These are phyloP conservation scores for Boletus bicolor DNA, from an alignment of 768 basidiomycete species.

Conservation along the genomic window DNA sequence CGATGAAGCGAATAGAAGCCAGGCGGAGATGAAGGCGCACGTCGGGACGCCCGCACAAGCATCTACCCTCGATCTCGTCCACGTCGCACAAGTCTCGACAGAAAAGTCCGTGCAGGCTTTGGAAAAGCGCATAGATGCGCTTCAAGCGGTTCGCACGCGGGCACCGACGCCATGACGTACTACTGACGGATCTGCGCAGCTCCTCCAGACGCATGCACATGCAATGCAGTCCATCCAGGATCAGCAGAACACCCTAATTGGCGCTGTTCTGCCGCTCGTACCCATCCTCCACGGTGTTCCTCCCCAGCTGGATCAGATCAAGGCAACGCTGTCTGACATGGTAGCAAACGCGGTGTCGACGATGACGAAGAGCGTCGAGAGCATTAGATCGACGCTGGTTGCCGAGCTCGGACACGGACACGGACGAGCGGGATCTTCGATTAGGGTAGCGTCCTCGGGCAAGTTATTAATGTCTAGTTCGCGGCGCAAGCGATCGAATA, in stretches of 20 bases:
- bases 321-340: slow-evolving; percentile 15
- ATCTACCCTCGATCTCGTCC: slow-evolving; percentile 36
- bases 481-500: slow-evolving; percentile 3
- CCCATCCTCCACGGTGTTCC: slow-evolving; percentile 61
- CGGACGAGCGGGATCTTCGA: background rate
- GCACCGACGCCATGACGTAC: slow-evolving; percentile 4
- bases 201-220: slow-evolving; percentile 53
- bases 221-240: slow-evolving; percentile 55
- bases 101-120: slow-evolving; percentile 41
- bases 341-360: slow-evolving; percentile 18
- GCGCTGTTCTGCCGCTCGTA: slow-evolving; percentile 54
- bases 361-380: slow-evolving; percentile 15
- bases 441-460: background rate
- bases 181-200: slow-evolving; percentile 31
- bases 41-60: slow-evolving; percentile 57
- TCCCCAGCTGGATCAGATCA: slow-evolving; percentile 43
- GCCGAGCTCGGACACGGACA: slow-evolving; percentile 1
- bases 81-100: slow-evolving; percentile 39
- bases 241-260: slow-evolving; percentile 31
- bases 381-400: slow-evolving; percentile 10
- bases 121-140: slow-evolving; percentile 54
- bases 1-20: slow-evolving; percentile 56
- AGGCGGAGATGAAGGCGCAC: slow-evolving; percentile 55
- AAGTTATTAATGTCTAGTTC: background rate
- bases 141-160: slow-evolving; percentile 43